These are phyloP conservation scores for Sordariomycetes sp. DNA, from an alignment of 2,329 filamentous ascomycete genomes.

Conservation along the genomic window DNA sequence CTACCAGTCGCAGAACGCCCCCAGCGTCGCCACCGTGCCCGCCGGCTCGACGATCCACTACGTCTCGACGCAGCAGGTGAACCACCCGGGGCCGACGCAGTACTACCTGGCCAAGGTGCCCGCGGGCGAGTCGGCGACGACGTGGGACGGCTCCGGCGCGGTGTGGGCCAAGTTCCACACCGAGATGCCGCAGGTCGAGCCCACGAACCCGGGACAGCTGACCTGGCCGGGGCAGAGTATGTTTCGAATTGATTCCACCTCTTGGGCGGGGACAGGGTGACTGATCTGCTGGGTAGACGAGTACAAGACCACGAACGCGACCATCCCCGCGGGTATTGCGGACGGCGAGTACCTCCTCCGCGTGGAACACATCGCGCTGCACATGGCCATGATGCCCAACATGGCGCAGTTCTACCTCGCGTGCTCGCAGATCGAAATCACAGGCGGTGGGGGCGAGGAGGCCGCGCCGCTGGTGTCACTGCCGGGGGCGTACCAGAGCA, in stretches of 20 bases:
- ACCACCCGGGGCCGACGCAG: conserved; percentile 26
- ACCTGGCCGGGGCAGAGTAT: conserved; percentile 25
- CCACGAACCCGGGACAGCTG: conserved; percentile 27
- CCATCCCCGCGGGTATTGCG: conserved; percentile 21
- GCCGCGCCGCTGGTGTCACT: conserved; percentile 34
- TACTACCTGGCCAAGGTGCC: conserved; percentile 27
- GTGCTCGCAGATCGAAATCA: conserved; percentile 20
- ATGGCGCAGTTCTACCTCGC: conserved; percentile 26
- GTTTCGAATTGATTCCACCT: not conserved
- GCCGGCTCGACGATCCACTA: conserved; percentile 22
- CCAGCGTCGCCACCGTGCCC: conserved; percentile 15
- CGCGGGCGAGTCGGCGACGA: conserved; percentile 16
- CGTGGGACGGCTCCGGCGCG: conserved; percentile 23
- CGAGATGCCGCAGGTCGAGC: conserved; percentile 28
- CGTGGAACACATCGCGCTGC: conserved; percentile 26
- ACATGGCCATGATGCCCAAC: conserved; percentile 21
- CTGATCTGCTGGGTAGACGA: conserved; percentile 12
- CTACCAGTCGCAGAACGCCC: conserved; percentile 20
- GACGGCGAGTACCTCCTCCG: conserved; percentile 24
- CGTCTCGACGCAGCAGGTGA: conserved; percentile 16
- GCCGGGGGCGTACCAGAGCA: conserved; percentile 39
- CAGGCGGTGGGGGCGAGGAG: conserved; percentile 20
- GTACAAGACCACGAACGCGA: conserved; percentile 20
- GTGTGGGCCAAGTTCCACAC: conserved; percentile 23
- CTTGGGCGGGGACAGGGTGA: not conserved